Percentiles rank a stretch among this genome's conserved stretches.
Conservation (phyloP, 805 yeast genomes). For the Wickerhamiella allomyrinae region DNA sequence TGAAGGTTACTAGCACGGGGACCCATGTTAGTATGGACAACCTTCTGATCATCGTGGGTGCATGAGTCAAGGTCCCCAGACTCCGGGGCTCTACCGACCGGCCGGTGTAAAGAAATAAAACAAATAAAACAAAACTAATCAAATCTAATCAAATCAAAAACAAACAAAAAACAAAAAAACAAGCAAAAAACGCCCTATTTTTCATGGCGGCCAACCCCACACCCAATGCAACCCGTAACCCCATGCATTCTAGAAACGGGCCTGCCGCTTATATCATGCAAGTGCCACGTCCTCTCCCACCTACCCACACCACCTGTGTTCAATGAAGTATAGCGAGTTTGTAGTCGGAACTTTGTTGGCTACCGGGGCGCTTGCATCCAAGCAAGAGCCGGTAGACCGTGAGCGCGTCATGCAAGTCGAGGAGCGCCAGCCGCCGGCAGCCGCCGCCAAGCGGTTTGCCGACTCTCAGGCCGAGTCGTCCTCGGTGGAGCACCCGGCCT, state of each 20-base stretch:
- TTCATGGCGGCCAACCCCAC: too few species aligned
- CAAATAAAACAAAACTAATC: too few species aligned
- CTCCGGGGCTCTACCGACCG: too few species aligned
- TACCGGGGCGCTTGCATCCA: constrained; percentile 3
- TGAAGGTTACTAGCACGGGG: constrained; percentile 58
- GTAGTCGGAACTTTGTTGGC: constrained; percentile 5
- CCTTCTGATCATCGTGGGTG: constrained; percentile 1
- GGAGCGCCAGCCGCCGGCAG: constrained; percentile 1
- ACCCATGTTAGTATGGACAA: constrained; percentile 49
- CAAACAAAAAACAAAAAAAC: too few species aligned
- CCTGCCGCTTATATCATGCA: background rate
- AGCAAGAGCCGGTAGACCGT: constrained; percentile 7
- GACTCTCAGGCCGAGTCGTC: background rate
- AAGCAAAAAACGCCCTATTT: too few species aligned
- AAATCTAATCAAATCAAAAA: too few species aligned
- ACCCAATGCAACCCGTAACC: too few species aligned
- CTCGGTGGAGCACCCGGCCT: constrained; percentile 16
- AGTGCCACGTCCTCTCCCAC: background rate
- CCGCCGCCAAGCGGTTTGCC: background rate
- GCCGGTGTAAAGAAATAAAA: too few species aligned
- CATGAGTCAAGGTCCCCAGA: too few species aligned
- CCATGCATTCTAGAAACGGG: background rate
- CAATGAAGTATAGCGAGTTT: constrained; percentile 4
- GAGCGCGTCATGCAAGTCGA: constrained; percentile 5
- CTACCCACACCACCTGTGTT: background rate